Percentiles rank a stretch among this genome's conserved stretches.
Evolutionary conservation across 805 yeast genomes (phyloP).

Genomic region (Kazachstania bromeliacearum): DNA sequence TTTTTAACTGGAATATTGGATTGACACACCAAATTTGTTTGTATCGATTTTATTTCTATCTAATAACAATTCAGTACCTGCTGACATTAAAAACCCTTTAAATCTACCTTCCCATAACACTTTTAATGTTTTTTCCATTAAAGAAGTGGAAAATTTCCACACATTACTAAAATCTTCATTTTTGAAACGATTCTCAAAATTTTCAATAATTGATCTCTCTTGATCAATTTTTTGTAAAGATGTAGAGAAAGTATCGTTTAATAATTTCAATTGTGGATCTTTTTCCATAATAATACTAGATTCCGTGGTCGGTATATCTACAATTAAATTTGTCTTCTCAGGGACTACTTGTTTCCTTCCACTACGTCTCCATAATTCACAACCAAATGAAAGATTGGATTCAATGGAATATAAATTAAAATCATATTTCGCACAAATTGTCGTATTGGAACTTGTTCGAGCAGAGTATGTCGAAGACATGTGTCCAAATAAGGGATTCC

Average conservation of each 20-base stretch:
- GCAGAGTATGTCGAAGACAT: conserved; percentile 81
- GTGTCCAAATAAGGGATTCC: conserved; percentile 86
- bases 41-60: conserved; percentile 16
- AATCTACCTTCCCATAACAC: conserved; percentile 83
- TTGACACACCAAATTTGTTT: conserved; percentile 24
- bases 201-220: conserved; percentile 38
- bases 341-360: background rate
- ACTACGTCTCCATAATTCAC: conserved; percentile 65
- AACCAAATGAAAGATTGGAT: conserved; percentile 77
- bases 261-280: conserved; percentile 12
- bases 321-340: background rate
- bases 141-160: conserved; percentile 60
- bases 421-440: conserved; percentile 77
- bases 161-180: conserved; percentile 58
- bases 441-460: conserved; percentile 62
- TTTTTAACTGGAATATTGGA: conserved; percentile 24
- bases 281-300: no score
- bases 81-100: conserved; percentile 66
- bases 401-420: conserved; percentile 87
- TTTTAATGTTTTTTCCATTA: conserved; percentile 51
- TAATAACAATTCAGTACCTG: conserved; percentile 57
- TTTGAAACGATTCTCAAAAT: conserved; percentile 42
- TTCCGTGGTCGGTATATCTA: background rate
- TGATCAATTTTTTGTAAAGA: conserved; percentile 24
- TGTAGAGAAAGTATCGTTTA: conserved; percentile 26